These are phyloP conservation scores for Nepenthes mirabilis DNA, from an alignment of 148 eudicot genomes.

Conservation along the genomic window DNA sequence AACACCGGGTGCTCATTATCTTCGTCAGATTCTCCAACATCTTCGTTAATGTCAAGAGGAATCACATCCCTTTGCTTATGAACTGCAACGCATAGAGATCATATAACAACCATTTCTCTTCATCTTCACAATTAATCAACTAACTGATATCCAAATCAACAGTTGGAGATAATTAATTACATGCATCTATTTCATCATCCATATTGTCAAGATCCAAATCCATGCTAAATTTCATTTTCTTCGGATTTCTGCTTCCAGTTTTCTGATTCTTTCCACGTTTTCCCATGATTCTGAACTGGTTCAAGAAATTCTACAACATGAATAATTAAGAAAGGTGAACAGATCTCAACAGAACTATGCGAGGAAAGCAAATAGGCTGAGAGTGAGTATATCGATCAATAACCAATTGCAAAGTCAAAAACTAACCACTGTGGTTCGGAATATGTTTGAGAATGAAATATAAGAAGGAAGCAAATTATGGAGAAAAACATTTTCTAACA, in stretches of 20 bases:
- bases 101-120: background rate
- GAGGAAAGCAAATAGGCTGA: too few species aligned
- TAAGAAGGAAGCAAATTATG: too few species aligned
- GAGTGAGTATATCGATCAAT: too few species aligned
- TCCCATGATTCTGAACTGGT: slow-evolving; percentile 19
- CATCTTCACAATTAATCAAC: background rate
- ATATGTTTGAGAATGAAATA: too few species aligned
- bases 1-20: slow-evolving; percentile 62
- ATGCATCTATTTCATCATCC: slow-evolving; percentile 89
- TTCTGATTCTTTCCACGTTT: slow-evolving; percentile 27
- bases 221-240: slow-evolving; percentile 21
- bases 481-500: too few species aligned
- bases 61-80: slow-evolving; percentile 85
- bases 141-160: background rate
- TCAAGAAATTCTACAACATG: too few species aligned
- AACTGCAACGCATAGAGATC: slow-evolving; percentile 33
- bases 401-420: too few species aligned
- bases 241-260: slow-evolving; percentile 21
- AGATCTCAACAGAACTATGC: too few species aligned
- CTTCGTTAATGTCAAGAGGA: slow-evolving; percentile 58
- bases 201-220: slow-evolving; percentile 23
- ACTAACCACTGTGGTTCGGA: too few species aligned
- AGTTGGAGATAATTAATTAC: slow-evolving; percentile 19
- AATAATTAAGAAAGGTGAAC: too few species aligned
- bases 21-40: slow-evolving; percentile 55